phyloP scores from a whole-genome alignment of 1,139 yeast genomes.

The Pichia sp. region DNA sequence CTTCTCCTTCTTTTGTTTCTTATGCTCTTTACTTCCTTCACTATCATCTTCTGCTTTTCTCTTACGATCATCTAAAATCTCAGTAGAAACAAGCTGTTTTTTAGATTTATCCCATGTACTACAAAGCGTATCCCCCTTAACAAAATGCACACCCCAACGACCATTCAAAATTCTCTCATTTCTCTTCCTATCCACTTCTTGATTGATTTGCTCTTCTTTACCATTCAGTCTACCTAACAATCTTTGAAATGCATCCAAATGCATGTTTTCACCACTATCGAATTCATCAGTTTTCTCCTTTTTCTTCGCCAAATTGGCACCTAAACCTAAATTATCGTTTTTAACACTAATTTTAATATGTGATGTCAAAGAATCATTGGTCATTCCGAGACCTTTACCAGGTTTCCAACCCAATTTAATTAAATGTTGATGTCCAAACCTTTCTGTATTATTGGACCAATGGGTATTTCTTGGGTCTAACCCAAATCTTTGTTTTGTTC shows the following conservation, averaged over 20 bases:
- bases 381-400: conserved; percentile 79
- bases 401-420: conserved; percentile 86
- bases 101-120: conserved; percentile 79
- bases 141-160: conserved; percentile 81
- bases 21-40: conserved; percentile 13
- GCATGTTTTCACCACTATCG: conserved; percentile 80
- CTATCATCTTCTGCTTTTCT: conserved; percentile 18
- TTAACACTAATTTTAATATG: conserved; percentile 79
- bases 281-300: conserved; percentile 41
- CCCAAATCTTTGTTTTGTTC: conserved; percentile 80
- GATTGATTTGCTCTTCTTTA: conserved; percentile 48
- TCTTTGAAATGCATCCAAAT: conserved; percentile 88
- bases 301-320: conserved; percentile 62
- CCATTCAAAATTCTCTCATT: conserved; percentile 64
- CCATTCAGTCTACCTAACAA: conserved; percentile 83
- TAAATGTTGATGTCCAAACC: conserved; percentile 86
- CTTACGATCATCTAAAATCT: not conserved
- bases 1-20: conserved; percentile 23
- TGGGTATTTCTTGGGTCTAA: conserved; percentile 87
- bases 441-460: conserved; percentile 81
- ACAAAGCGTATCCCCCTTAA: conserved; percentile 71
- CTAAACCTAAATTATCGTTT: conserved; percentile 79
- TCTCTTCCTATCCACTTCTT: conserved; percentile 58
- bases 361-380: conserved; percentile 54
- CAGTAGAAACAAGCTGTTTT: conserved; percentile 28